Conservation (phyloP, 106 monocot species). For the Phalaenopsis equestris region DNA sequence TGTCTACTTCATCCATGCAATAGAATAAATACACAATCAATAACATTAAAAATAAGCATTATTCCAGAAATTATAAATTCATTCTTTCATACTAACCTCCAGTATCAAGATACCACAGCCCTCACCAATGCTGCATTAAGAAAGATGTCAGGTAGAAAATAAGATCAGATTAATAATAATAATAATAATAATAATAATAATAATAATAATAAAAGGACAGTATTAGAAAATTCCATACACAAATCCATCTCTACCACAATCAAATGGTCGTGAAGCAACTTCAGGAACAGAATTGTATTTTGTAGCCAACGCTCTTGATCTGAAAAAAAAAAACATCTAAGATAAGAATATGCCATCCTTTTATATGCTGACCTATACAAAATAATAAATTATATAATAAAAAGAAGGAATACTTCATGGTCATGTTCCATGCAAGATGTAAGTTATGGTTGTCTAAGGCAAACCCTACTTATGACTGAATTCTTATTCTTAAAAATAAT, state of each 20-base stretch:
- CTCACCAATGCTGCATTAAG: constrained; percentile 79
- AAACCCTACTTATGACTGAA: neutral
- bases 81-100: constrained; percentile 51
- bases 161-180: no score
- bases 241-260: constrained; percentile 95
- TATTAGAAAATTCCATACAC: constrained; percentile 44
- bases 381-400: neutral
- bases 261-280: constrained; percentile 85
- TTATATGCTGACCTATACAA: neutral
- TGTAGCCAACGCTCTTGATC: constrained; percentile 79
- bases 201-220: neutral
- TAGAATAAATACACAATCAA: neutral
- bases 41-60: neutral
- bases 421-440: neutral
- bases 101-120: constrained; percentile 85
- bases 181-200: no score
- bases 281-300: constrained; percentile 75
- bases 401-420: neutral
- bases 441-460: neutral
- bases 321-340: constrained; percentile 24
- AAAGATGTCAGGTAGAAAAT: neutral
- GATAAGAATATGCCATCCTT: neutral
- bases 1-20: neutral
- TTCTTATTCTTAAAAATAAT: neutral
- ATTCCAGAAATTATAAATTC: neutral